A percentile compares a stretch with the other conserved stretches of the same genome.
These are phyloP conservation scores for Termitomyces sp. DNA, from an alignment of 768 basidiomycete genomes.

Conservation along the genomic window DNA sequence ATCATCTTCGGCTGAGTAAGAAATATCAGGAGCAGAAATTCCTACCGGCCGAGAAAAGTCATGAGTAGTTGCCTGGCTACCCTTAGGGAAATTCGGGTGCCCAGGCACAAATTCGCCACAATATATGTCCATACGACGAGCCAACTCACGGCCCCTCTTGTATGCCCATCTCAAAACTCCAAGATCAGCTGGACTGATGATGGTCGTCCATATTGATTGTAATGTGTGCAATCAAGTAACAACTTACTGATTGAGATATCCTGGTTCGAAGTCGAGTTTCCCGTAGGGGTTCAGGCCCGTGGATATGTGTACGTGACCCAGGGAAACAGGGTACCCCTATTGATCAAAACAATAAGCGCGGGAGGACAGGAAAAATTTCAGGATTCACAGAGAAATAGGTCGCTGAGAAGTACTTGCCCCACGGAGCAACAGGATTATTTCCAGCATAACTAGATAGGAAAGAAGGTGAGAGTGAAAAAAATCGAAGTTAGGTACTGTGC, in stretches of 20 bases:
- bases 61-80: constrained; percentile 23
- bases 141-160: constrained; percentile 48
- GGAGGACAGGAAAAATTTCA: constrained; percentile 14
- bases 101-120: constrained; percentile 29
- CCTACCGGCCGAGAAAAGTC: constrained; percentile 23
- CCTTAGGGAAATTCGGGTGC: constrained; percentile 32
- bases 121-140: constrained; percentile 44
- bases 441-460: constrained; percentile 13
- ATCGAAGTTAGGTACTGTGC: constrained; percentile 9
- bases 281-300: constrained; percentile 34
- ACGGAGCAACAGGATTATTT: constrained; percentile 11
- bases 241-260: constrained; percentile 38
- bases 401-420: constrained; percentile 21
- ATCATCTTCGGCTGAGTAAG: constrained; percentile 36
- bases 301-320: constrained; percentile 43
- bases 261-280: constrained; percentile 38
- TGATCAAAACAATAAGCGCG: not conserved
- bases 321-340: constrained; percentile 40
- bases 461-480: constrained; percentile 16
- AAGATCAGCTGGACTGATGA: constrained; percentile 37
- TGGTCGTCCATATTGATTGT: not conserved
- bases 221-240: not conserved
- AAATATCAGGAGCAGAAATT: constrained; percentile 28
- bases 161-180: constrained; percentile 43
- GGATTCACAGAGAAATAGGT: constrained; percentile 15